Evolutionary conservation across 345 rosid species (phyloP).

Genomic region (Schrenkiella parvula): DNA sequence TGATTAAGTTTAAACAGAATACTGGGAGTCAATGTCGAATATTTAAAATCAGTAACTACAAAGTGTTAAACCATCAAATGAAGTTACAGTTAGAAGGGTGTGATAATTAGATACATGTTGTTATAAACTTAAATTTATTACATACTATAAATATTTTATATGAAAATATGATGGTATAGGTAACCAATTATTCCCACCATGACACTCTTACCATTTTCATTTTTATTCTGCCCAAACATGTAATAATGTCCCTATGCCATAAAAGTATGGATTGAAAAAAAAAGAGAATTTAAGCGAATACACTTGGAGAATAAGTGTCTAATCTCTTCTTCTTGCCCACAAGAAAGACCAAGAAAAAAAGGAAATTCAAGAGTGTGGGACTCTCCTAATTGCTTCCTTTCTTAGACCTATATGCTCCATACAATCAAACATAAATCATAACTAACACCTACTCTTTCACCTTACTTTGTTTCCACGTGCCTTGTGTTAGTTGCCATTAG

Average conservation of each 20-base stretch:
- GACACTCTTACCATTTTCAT: background rate
- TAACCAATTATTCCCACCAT: background rate
- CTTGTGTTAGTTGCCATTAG: background rate
- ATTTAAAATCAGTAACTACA: background rate
- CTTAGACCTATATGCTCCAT: background rate
- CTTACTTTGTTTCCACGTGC: conserved; percentile 12
- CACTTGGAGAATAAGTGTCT: background rate
- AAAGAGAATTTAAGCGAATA: conserved; percentile 7
- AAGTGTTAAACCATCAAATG: background rate
- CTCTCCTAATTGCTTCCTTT: conserved; percentile 1
- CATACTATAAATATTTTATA: background rate
- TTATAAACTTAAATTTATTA: background rate
- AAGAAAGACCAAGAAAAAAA: conserved; percentile 29
- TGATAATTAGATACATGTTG: background rate
- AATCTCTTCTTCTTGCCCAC: conserved; percentile 8
- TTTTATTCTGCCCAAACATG: background rate
- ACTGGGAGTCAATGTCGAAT: background rate
- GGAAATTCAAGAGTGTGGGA: conserved; percentile 29
- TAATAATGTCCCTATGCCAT: background rate
- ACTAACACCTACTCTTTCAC: conserved; percentile 22
- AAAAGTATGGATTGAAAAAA: background rate
- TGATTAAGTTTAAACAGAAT: background rate
- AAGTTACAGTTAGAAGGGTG: background rate
- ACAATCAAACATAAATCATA: background rate
- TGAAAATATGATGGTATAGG: background rate